Percentiles rank a stretch among this genome's conserved stretches.
Conservation (phyloP, 352 stramenopile genomes). For the Phytophthora brassicae region DNA sequence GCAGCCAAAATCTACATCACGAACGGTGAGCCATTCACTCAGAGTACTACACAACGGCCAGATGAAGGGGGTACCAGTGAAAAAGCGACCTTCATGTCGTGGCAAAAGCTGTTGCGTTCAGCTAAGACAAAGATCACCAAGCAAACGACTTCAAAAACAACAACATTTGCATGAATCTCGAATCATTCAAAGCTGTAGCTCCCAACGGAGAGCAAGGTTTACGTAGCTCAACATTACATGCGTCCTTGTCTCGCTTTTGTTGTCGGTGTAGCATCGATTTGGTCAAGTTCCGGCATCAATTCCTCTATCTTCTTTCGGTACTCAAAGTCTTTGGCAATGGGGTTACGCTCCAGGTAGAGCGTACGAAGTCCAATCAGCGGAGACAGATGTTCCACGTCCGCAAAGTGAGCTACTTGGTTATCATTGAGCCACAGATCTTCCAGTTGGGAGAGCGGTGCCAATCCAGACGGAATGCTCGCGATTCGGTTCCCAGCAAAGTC, state of each 20-base stretch:
- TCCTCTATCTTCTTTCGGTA: conserved; percentile 94
- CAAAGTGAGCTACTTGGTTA: conserved; percentile 62
- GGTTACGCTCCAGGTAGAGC: conserved; percentile 97
- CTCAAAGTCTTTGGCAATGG: conserved; percentile 91
- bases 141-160: conserved; percentile 10
- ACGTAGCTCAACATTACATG: conserved; percentile 19
- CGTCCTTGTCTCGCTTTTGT: conserved; percentile 50
- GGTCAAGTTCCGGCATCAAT: conserved; percentile 88
- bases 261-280: conserved; percentile 93
- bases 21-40: conserved; percentile 36
- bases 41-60: conserved; percentile 4
- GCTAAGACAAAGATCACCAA: conserved; percentile 22
- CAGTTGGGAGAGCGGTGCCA: conserved; percentile 44
- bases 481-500: conserved; percentile 88
- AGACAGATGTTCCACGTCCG: conserved; percentile 68
- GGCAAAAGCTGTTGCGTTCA: conserved; percentile 22
- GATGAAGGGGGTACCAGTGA: background rate
- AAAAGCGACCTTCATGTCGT: background rate
- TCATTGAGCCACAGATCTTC: conserved; percentile 85
- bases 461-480: conserved; percentile 46
- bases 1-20: conserved; percentile 59
- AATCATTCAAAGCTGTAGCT: background rate
- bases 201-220: background rate
- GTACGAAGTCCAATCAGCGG: conserved; percentile 84
- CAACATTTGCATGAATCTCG: conserved; percentile 5